Base-by-base conservation (phyloP, 108 stramenopile species). In the Skeletonema marinoi region DNA sequence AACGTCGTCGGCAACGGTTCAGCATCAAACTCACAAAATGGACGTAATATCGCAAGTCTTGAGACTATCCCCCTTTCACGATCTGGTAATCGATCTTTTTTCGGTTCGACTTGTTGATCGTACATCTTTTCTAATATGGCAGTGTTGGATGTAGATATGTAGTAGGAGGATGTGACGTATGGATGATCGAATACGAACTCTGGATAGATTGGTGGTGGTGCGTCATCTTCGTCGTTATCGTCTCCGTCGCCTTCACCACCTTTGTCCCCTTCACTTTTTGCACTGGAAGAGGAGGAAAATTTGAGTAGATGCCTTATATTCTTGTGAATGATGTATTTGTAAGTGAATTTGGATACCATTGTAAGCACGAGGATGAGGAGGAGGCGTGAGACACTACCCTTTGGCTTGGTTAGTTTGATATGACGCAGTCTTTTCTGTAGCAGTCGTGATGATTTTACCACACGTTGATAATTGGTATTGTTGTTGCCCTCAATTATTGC, bases 11-110 rank as follows among this genome's bases (percentile, higher is more conserved):
- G 88, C 41, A 88, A 59, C 0, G 88, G 80, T 38, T 80, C 88
- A 51, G 88, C 88, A 82, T 88, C 88, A 46, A 86, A 88, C 32
- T 84, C 88, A 65, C 88, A 88, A 59, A 88, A 88, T 11, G 88
- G 88, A 2, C 88, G 75, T 4, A 88, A 76, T n/a, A 88, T 82
- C 8, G 88, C 88, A 13, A 88, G 56, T 2, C 85, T 42, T 1
- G 80, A 70, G 11, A 59, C 77, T 32, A 76, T 78, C 17, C 80
- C 74, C 29, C 82, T 65, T 51, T 81, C 82, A 11, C 60, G 31
- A 63, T 65, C 80, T 1, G 61, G 56, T 50, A 35, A 32, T 35
- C 80, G 61, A 36, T 73, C 70, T 70, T 73, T 61, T 38, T 80
- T 78, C 13, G 75, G 76, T 32, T 67, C 66, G 6, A 81, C 62